phyloP scores from a whole-genome alignment of 495 filamentous ascomycete genomes.

The Letharia lupina region DNA sequence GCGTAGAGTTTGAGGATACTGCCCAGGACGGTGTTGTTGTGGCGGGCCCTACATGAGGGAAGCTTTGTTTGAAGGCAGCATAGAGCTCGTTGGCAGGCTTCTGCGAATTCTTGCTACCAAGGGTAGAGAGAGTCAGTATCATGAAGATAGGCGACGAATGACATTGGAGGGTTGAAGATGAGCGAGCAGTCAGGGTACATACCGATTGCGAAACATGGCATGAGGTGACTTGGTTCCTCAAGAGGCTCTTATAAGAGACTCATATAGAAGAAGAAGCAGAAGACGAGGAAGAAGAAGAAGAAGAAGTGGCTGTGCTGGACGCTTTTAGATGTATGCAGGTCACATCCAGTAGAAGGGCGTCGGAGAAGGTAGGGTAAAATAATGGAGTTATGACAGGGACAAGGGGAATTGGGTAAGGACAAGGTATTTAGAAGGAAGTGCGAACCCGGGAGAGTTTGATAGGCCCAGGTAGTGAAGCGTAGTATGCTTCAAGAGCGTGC shows the following conservation, averaged over 20 bases:
- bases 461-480: slow-evolving; percentile 7
- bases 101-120: slow-evolving; percentile 64
- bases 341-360: slow-evolving; percentile 6
- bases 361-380: slow-evolving; percentile 5
- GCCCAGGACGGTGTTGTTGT: slow-evolving; percentile 25
- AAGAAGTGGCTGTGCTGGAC: slow-evolving; percentile 25
- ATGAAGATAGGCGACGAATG: background rate
- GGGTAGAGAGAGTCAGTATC: slow-evolving; percentile 4
- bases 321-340: slow-evolving; percentile 20
- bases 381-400: slow-evolving; percentile 3
- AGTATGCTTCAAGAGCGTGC: background rate
- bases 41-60: slow-evolving; percentile 53
- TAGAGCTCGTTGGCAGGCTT: slow-evolving; percentile 82
- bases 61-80: slow-evolving; percentile 71
- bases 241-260: slow-evolving; percentile 8
- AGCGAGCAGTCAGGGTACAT: slow-evolving; percentile 9
- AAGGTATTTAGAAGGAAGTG: slow-evolving; percentile 2
- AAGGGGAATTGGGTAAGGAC: slow-evolving; percentile 6
- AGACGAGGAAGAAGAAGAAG: background rate
- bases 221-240: slow-evolving; percentile 8
- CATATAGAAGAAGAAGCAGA: slow-evolving; percentile 16
- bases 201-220: slow-evolving; percentile 41
- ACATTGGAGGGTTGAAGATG: background rate
- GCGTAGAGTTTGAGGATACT: slow-evolving; percentile 31
- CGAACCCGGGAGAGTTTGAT: slow-evolving; percentile 1